phyloP scores from a whole-genome alignment of 83 land plant species.

The Picea mariana region DNA sequence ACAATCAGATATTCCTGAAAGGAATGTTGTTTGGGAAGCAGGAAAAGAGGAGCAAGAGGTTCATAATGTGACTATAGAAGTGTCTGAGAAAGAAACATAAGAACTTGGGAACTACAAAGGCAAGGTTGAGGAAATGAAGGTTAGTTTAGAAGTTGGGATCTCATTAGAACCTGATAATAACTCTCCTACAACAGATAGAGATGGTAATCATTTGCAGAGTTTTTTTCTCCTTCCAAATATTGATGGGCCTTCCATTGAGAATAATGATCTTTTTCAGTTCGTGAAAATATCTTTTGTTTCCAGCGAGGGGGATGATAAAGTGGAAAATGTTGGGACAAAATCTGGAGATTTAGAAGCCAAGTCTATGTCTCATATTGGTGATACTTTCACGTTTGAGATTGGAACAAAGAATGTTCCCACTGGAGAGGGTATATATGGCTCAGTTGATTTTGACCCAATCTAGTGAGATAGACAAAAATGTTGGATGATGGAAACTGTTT shows the following conservation, averaged over 20 bases:
- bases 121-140: neutral
- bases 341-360: slow-evolving; percentile 19
- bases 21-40: neutral
- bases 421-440: neutral
- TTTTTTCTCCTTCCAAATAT: too few relatives aligned
- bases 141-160: slow-evolving; percentile 16
- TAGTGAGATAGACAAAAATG: slow-evolving; percentile 14
- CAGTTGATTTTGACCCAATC: neutral
- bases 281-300: neutral
- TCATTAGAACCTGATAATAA: slow-evolving; percentile 4
- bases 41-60: neutral
- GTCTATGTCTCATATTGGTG: slow-evolving; percentile 21
- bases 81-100: neutral
- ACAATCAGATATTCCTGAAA: neutral
- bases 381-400: slow-evolving; percentile 44
- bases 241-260: neutral
- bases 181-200: neutral
- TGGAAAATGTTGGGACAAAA: neutral
- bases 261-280: slow-evolving; percentile 2
- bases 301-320: neutral
- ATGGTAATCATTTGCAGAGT: neutral
- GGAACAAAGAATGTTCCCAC: slow-evolving; percentile 6
- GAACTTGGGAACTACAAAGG: neutral
- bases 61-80: neutral
- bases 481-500: slow-evolving; percentile 22